Evolutionary conservation across 805 yeast genomes (phyloP).

Genomic region (Hanseniaspora jakobsenii): DNA sequence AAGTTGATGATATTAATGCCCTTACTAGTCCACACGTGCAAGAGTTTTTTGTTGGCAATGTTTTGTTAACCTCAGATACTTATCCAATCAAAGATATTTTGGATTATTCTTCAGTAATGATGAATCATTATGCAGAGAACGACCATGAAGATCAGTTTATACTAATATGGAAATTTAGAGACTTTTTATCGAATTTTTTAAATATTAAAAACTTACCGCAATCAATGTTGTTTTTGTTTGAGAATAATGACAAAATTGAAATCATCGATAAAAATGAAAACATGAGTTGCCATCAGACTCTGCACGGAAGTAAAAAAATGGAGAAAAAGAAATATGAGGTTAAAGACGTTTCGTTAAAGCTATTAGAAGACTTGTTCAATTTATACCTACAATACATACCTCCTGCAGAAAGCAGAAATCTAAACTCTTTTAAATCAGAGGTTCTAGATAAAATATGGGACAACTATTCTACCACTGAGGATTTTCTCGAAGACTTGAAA

Average conservation of each 20-base stretch:
- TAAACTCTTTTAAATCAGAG: slow-evolving; percentile 24
- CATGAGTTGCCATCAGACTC: too few species aligned
- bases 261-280: too few species aligned
- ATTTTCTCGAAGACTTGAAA: slow-evolving; percentile 19
- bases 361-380: slow-evolving; percentile 24
- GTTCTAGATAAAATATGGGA: slow-evolving; percentile 23
- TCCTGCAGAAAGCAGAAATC: slow-evolving; percentile 23
- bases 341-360: slow-evolving; percentile 20
- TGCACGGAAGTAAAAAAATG: too few species aligned
- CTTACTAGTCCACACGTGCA: slow-evolving; percentile 25
- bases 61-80: slow-evolving; percentile 19
- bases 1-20: slow-evolving; percentile 12
- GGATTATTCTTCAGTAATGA: not conserved
- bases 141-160: slow-evolving; percentile 30
- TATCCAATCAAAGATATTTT: not conserved
- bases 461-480: slow-evolving; percentile 22
- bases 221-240: slow-evolving; percentile 10
- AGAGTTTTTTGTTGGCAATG: slow-evolving; percentile 23
- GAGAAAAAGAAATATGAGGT: slow-evolving; percentile 9
- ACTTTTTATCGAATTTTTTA: slow-evolving; percentile 28
- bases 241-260: not conserved
- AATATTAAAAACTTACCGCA: slow-evolving; percentile 27
- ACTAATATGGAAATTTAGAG: slow-evolving; percentile 35
- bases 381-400: slow-evolving; percentile 27
- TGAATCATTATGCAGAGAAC: not conserved